A percentile compares a stretch with the other conserved stretches of the same genome.
phyloP scores from a whole-genome alignment of 1,284 basidiomycete genomes.

The Inonotus hispidus region DNA sequence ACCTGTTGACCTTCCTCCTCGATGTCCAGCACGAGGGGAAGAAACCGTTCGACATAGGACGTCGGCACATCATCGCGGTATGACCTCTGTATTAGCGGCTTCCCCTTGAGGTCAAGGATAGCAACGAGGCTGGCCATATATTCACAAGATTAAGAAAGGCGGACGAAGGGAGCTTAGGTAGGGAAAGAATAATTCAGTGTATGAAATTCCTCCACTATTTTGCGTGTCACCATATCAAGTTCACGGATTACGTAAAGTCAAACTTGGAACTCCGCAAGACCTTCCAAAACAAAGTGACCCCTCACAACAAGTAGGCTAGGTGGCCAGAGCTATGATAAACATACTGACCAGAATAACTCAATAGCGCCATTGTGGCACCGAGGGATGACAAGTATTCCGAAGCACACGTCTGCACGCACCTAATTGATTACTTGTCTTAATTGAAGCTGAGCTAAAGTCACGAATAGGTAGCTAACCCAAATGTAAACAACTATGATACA shows the following conservation, averaged over 20 bases:
- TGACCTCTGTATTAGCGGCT: conserved; percentile 95
- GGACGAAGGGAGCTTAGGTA: no score
- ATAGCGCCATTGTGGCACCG: no score
- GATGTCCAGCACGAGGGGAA: conserved; percentile 92
- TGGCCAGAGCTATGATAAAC: no score
- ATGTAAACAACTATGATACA: background rate
- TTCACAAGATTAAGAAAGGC: background rate
- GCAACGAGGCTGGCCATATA: conserved; percentile 70
- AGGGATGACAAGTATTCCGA: no score
- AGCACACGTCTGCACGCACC: no score
- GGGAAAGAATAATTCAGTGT: no score
- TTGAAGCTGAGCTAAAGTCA: background rate
- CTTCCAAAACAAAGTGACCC: no score
- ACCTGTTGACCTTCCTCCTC: conserved; percentile 96
- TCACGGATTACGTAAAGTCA: background rate
- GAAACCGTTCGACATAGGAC: conserved; percentile 87
- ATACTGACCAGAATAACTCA: no score
- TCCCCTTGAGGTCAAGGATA: conserved; percentile 97
- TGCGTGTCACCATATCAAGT: background rate
- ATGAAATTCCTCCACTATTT: no score
- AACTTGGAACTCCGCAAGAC: background rate
- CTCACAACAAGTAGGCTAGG: no score
- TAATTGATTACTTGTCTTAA: no score
- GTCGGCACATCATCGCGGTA: conserved; percentile 95
- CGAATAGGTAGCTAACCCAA: background rate